Conservation (phyloP, 1,284 basidiomycete genomes). For the Trichosporon sp. region DNA sequence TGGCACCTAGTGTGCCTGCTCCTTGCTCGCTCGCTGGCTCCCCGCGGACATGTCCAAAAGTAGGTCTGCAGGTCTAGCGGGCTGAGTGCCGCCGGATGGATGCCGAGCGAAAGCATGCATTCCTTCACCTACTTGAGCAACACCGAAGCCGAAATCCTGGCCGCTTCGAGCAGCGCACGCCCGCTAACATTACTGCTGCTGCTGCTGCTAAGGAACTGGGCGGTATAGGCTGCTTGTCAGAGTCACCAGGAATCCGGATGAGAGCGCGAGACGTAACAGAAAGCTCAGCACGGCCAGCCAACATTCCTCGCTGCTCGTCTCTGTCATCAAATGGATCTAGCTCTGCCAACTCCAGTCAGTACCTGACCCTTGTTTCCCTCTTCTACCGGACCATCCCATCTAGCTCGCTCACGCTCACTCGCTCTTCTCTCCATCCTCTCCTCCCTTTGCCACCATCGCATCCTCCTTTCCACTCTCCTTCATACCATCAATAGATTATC, state of each 20-base stretch:
- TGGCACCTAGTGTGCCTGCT: neutral
- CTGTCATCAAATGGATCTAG: slow-evolving; percentile 1
- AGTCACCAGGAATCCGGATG: neutral
- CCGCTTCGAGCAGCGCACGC: neutral
- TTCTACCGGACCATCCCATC: neutral
- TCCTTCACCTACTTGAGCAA: neutral
- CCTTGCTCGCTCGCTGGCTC: neutral
- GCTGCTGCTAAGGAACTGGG: no score
- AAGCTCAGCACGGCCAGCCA: neutral
- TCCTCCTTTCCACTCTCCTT: neutral
- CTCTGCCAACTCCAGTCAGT: neutral
- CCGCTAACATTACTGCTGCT: no score
- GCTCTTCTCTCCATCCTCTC: neutral
- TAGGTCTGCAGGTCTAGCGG: no score
- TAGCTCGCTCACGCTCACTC: no score
- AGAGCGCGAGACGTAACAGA: neutral
- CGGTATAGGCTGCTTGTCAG: no score
- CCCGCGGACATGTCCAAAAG: no score
- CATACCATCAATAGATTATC: slow-evolving; percentile 1
- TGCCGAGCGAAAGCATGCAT: neutral
- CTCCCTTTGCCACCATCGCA: neutral
- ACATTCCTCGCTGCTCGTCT: slow-evolving; percentile 1
- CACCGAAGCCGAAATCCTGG: neutral
- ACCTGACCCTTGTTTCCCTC: neutral
- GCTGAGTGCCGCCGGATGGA: no score